phyloP scores from a whole-genome alignment of 75 land plant genomes.

The Isoetes taiwanensis region DNA sequence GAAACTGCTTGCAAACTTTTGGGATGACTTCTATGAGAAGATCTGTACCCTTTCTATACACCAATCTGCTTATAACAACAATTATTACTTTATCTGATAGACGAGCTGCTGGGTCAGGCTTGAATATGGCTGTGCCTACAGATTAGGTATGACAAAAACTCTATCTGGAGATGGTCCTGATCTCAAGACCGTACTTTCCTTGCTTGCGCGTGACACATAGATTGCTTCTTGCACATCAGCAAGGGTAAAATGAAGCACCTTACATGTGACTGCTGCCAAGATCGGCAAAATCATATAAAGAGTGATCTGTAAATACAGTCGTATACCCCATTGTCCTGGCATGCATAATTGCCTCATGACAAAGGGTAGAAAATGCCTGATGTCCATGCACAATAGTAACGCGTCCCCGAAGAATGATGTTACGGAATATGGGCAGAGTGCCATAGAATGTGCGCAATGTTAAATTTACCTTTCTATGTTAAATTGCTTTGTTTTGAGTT shows the following conservation, averaged over 20 bases:
- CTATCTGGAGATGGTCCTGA: constrained; percentile 81
- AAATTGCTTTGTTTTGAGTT: no score
- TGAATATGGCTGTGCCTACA: constrained; percentile 96
- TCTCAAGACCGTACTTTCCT: constrained; percentile 90
- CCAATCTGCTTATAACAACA: constrained; percentile 93
- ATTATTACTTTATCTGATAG: constrained; percentile 57
- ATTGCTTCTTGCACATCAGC: constrained; percentile 93
- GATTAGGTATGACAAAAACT: constrained; percentile 97
- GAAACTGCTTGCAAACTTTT: constrained; percentile 68
- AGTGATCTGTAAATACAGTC: constrained; percentile 94
- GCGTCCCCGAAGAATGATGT: constrained; percentile 71
- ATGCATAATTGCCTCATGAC: constrained; percentile 94
- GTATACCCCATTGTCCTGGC: constrained; percentile 92
- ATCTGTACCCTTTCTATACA: constrained; percentile 96
- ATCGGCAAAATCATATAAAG: constrained; percentile 97
- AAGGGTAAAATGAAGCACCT: constrained; percentile 86
- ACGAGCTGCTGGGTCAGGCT: constrained; percentile 47
- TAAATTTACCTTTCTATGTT: no score
- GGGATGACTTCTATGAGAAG: constrained; percentile 97
- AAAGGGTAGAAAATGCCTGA: constrained; percentile 96
- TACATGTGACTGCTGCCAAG: constrained; percentile 98
- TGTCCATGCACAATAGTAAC: constrained; percentile 92
- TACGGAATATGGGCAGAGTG: constrained; percentile 70
- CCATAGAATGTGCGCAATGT: constrained; percentile 83
- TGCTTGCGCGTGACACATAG: constrained; percentile 97